Conservation (phyloP, 148 eudicot species). For the Camellia japonica region DNA sequence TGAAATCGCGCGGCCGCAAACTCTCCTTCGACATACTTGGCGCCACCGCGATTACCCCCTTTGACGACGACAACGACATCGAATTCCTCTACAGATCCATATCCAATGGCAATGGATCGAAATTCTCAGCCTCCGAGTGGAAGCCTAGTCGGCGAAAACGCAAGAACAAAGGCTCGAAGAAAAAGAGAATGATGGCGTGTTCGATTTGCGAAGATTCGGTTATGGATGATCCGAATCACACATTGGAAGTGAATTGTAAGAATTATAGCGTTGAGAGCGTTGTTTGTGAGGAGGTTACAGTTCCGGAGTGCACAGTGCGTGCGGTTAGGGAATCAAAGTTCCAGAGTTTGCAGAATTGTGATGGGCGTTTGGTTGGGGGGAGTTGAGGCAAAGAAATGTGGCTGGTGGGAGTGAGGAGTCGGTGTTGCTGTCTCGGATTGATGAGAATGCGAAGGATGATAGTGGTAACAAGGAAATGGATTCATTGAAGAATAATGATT, state of each 20-base stretch:
- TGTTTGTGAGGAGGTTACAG: conserved; percentile 24
- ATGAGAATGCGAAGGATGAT: conserved; percentile 27
- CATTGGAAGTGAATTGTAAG: conserved; percentile 12
- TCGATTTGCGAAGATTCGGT: conserved; percentile 16
- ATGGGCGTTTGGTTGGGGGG: conserved; percentile 1
- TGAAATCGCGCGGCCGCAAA: conserved; percentile 55
- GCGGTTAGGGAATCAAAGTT: conserved; percentile 23
- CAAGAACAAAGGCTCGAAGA: conserved; percentile 31
- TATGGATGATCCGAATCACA: conserved; percentile 1
- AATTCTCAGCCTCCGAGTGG: neutral
- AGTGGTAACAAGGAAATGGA: conserved; percentile 24
- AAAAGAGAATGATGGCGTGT: conserved; percentile 25
- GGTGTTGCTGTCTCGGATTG: neutral
- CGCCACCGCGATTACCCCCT: conserved; percentile 8
- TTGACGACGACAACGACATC: conserved; percentile 23
- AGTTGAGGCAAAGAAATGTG: conserved; percentile 27
- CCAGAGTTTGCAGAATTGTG: neutral
- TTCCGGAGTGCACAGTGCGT: conserved; percentile 27
- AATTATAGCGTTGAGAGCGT: conserved; percentile 25
- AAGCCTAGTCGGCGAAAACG: conserved; percentile 35
- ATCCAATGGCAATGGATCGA: conserved; percentile 31
- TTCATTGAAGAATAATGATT: conserved; percentile 9
- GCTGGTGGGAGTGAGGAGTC: conserved; percentile 17
- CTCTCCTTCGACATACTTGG: conserved; percentile 67
- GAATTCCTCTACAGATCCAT: conserved; percentile 39